Percentiles rank a stretch among this genome's conserved stretches.
phyloP scores from a whole-genome alignment of 106 monocot genomes.

The Phalaenopsis aphrodite region DNA sequence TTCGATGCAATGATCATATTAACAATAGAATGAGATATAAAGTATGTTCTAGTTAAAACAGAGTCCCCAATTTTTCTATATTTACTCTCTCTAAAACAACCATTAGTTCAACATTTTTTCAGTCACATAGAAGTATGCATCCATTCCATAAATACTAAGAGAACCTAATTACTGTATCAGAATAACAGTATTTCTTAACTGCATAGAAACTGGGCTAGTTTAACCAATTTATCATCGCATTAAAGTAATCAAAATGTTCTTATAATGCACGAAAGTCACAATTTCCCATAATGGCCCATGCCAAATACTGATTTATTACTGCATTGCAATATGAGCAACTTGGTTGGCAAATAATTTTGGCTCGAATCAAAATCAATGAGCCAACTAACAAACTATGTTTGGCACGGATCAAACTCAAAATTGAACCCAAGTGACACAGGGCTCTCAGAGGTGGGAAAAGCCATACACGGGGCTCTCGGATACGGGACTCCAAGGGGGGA shows the following conservation, averaged over 20 bases:
- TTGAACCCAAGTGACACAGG: no score
- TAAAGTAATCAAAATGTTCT: background rate
- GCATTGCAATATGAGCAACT: background rate
- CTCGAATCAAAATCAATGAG: background rate
- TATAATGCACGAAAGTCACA: background rate
- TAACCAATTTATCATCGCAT: background rate
- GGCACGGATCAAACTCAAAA: no score
- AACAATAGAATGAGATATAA: no score
- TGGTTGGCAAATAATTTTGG: background rate
- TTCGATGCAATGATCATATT: no score
- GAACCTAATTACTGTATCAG: background rate
- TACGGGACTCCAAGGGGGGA: no score
- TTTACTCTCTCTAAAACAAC: background rate
- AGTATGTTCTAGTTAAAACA: no score
- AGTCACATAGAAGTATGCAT: background rate
- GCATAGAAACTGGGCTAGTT: background rate
- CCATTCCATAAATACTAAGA: background rate
- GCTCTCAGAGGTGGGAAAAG: no score
- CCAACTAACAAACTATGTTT: background rate
- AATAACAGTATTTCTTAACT: background rate
- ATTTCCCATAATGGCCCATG: background rate
- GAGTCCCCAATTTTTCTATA: no score
- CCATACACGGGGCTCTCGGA: no score
- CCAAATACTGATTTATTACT: background rate
- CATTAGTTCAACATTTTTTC: background rate